Base-by-base conservation (phyloP, 2,329 filamentous ascomycete species). In the Epichloe amarillans region DNA sequence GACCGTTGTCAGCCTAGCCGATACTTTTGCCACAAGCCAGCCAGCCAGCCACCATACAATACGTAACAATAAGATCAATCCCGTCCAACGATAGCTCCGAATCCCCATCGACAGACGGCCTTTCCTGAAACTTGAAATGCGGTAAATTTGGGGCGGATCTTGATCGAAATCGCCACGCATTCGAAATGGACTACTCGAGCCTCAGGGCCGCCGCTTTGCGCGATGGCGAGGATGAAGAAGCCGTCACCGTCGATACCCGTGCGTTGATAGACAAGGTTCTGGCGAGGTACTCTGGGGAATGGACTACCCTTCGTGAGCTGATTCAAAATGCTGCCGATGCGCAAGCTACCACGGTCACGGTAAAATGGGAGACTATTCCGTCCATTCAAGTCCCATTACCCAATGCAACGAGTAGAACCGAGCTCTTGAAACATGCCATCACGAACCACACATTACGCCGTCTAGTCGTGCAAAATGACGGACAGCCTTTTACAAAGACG, bases 291-390 rank as follows among this genome's bases (percentile, higher is more conserved):
- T 95, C 90, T 2, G 91, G 93, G 60, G 94, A 98, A 72, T 96
- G 91, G 84, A 89, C 81, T 5, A 86, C 79, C 8, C 71, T 98
- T 17, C 82, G 93, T 73, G 93, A 98, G 66, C 82, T 98, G 54
- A 89, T 98, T 43, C 93, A 98, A 64, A 98, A 98, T 65, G 93
- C 93, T n/a, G 91, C 93, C 56, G 93, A 98, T 71, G 93, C 93
- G 21, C 87, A 90, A 62, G 93, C 93, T 46, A 86, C 83, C 15
- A 90, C 82, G 51, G 91, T 97, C 58, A 86, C 81, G 44, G 88
- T 98, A 63, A 90, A 86, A 60, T 95, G 93, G 73, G 91, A 98
- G 66, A 95, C 91, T 2, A 68, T 87, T 15, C 90, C 91, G 2
- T 96, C 91, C 35, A 79, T 83, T 3, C 82, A 78, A 12, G 79